A percentile compares a stretch with the other conserved stretches of the same genome.
Evolutionary conservation across 78 protist genomes (phyloP).

Genomic region (Dictyostelium firmibasis): DNA sequence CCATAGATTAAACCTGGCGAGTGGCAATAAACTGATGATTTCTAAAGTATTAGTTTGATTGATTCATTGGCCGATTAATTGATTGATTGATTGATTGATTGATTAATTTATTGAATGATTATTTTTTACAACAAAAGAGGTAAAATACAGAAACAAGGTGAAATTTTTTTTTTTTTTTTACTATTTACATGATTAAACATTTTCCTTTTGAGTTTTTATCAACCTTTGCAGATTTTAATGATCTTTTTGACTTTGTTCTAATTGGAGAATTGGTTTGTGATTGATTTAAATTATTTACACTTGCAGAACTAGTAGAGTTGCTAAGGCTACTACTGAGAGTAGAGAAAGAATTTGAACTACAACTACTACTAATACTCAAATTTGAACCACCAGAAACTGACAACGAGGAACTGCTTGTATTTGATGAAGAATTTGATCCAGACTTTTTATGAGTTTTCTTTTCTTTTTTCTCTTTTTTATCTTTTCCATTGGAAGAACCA

Average conservation of each 20-base stretch:
- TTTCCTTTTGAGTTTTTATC: neutral
- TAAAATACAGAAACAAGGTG: neutral
- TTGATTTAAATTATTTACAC: neutral
- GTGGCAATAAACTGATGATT: neutral
- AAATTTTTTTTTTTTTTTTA: neutral
- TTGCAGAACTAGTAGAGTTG: neutral
- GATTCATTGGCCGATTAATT: too few relatives aligned
- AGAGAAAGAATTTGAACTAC: neutral
- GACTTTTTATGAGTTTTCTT: neutral
- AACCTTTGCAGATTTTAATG: neutral
- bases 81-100: too few relatives aligned
- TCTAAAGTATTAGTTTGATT: neutral
- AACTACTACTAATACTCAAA: neutral
- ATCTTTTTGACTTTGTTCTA: neutral
- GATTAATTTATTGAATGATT: neutral
- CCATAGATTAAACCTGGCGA: neutral
- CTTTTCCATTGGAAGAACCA: neutral
- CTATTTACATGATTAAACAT: neutral
- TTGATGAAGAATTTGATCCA: neutral
- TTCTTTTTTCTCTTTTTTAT: neutral
- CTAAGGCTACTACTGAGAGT: neutral
- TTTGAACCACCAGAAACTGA: conserved; percentile 1
- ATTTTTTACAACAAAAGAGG: neutral
- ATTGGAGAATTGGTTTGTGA: neutral
- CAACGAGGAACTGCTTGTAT: neutral